Base-by-base conservation (phyloP, 306 rosid genomes). In the Mimosa pudica region DNA sequence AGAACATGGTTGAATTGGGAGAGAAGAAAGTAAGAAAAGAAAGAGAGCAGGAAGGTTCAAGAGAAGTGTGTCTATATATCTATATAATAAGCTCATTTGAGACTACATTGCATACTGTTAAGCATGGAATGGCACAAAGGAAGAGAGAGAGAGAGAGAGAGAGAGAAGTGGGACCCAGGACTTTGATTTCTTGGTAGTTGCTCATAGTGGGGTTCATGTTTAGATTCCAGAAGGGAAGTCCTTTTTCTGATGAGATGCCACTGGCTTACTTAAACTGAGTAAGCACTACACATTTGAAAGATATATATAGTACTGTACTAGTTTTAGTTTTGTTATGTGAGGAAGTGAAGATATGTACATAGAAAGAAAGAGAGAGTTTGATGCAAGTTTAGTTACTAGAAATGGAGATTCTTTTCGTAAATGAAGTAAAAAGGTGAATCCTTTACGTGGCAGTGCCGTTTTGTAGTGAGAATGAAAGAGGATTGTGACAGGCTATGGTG, bases 1-100 rank as follows among this genome's bases (percentile, higher is more conserved):
- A 73, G 73, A 80, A 85, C 98, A 94, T 92, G 81, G 82, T 81
- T 36, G 51, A 87, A 73, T 44, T 70, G 71, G 36, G 77, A 42
- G 36, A 42, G 78, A 63, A 69, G 83, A 77, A 71, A 80, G 66
- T 20, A 60, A 71, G 64, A 44, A 69, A 69, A 20, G 75, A 47
- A 73, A 47, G 86, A 46, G 86, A 44, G 78, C 33, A 30, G 17
- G 73, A 82, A 65, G 71, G 79, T 48, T 44, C 47, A 33, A 71
- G 11, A 30, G 24, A 74, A 70, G 33, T 14, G 63, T 38, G 1
- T 41, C 24, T 8, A 42, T 67, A 16, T 67, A 20, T 41, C 24
- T 8, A 42, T 67, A 16, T 67, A 20, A n/a, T 73, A 76, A 70
- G 76, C 79, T 73, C 78, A 79, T 76, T 75, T 78, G 84, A 79